A percentile compares a stretch with the other conserved stretches of the same genome.
Conservation (phyloP, 192 early-diverging fungal species). For the Backusella circina region DNA sequence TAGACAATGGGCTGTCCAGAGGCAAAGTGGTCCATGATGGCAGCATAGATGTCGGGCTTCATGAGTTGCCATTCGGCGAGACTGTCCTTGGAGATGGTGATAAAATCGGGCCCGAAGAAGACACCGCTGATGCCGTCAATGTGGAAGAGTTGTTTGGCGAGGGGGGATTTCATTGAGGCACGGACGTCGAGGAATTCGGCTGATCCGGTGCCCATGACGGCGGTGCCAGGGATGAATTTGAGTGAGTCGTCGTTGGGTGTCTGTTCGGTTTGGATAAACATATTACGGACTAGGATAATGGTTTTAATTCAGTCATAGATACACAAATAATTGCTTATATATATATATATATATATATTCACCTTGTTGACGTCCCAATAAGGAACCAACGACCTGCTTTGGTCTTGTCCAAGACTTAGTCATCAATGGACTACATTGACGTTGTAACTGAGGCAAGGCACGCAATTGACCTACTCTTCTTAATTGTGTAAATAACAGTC, state of each 20-base stretch:
- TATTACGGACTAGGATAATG: conserved; percentile 45
- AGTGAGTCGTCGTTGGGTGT: conserved; percentile 95
- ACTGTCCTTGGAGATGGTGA: conserved; percentile 89
- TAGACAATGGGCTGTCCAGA: conserved; percentile 78
- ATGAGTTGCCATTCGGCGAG: conserved; percentile 94
- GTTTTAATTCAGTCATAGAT: neutral
- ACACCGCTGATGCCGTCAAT: conserved; percentile 92
- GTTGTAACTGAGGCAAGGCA: neutral
- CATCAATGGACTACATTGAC: conserved; percentile 6
- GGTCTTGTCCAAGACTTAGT: neutral
- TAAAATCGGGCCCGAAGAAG: conserved; percentile 91
- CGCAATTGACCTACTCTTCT: neutral
- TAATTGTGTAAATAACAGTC: neutral
- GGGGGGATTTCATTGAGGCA: conserved; percentile 75
- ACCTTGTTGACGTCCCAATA: conserved; percentile 4
- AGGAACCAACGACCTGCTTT: neutral
- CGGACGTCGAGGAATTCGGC: conserved; percentile 83
- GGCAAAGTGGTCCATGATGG: conserved; percentile 93
- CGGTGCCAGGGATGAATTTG: conserved; percentile 94
- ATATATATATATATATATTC: neutral
- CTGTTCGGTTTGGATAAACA: conserved; percentile 87
- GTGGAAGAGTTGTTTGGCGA: conserved; percentile 86
- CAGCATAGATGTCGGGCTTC: conserved; percentile 95
- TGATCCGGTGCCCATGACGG: conserved; percentile 71
- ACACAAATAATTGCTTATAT: too few species aligned